A percentile compares a stretch with the other conserved stretches of the same genome.
phyloP scores from a whole-genome alignment of 1,284 basidiomycete species.

The Schizopora paradoxa region DNA sequence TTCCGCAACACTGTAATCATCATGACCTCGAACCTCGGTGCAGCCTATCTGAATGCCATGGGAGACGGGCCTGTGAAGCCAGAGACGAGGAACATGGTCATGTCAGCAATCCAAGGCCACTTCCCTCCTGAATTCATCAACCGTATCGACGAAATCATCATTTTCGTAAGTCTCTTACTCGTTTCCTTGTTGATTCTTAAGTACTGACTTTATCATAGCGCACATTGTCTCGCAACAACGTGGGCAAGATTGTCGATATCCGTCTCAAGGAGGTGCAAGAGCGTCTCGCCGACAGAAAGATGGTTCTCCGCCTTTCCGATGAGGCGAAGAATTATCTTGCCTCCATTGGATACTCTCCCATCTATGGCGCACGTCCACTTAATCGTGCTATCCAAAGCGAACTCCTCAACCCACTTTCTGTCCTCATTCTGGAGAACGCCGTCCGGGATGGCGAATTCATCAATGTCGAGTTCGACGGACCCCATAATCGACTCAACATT shows the following conservation, averaged over 20 bases:
- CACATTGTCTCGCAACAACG: conserved; percentile 66
- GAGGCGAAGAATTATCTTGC: conserved; percentile 80
- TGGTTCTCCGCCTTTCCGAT: conserved; percentile 72
- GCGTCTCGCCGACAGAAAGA: conserved; percentile 75
- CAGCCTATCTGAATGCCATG: conserved; percentile 72
- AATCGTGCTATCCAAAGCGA: conserved; percentile 91
- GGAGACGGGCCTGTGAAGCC: conserved; percentile 66
- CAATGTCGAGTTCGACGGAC: conserved; percentile 75
- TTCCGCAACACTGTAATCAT: conserved; percentile 90
- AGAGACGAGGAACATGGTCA: conserved; percentile 63
- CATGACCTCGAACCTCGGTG: conserved; percentile 91
- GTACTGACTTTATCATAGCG: conserved; percentile 44
- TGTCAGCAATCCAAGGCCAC: conserved; percentile 72
- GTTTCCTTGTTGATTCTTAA: conserved; percentile 6
- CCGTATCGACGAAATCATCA: conserved; percentile 84
- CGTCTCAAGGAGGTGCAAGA: conserved; percentile 72
- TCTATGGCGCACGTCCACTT: conserved; percentile 88
- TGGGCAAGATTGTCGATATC: conserved; percentile 82
- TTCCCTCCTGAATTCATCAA: conserved; percentile 95
- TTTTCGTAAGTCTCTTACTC: conserved; percentile 63
- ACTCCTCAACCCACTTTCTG: conserved; percentile 87
- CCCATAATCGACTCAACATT: conserved; percentile 76
- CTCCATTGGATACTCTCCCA: conserved; percentile 79
- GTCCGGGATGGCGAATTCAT: conserved; percentile 81
- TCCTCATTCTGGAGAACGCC: conserved; percentile 81